Base-by-base conservation (phyloP, 306 rosid genomes). In the Cajanus cajan region DNA sequence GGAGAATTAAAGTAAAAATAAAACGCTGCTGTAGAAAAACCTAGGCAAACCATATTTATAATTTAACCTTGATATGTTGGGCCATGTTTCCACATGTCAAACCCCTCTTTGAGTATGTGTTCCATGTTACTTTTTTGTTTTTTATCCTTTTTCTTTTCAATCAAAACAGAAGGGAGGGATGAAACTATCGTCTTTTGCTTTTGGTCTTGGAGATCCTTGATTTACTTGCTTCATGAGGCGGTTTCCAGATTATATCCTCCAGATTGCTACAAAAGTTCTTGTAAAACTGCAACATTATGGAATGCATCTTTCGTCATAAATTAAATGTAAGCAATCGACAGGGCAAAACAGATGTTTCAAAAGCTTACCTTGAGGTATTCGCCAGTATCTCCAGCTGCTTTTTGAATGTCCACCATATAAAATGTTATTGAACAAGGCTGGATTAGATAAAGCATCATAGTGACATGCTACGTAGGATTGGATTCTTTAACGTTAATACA, bases 231-330 rank as follows among this genome's bases (percentile, higher is more conserved):
- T 93, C 95, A 58, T 55, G 78, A 6, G 93, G 81, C 4, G 87
- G 98, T 83, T 93, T 91, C 98, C 98, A 93, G 85, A 93, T 87
- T 84, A 93, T 91, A 74, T 93, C 98, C 62, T 91, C 97, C n/a
- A 91, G 98, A 84, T 93, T 91, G 91, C 88, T 25, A 77, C 91
- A 83, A 57, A 93, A 93, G 55, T 70, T 82, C 86, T 90, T 91
- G 92, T 88, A 91, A 73, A 93, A 93, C 98, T 93, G 95, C 80
- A 76, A 64, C 43, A 73, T 11, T 78, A 4, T 37, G 59, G 36
- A 58, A 45, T 59, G 73, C 15, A 7, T 58, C 2, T 63, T 36
- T 40, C 4, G 34, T 52, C 69, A 61, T 39, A n/a, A 73, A 47
- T 43, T n/a, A 19, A 64, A 76, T 10, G 6, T 18, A 25, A 40